Evolutionary conservation across 2,329 filamentous ascomycete genomes (phyloP), one percentile per base, ranked within the genome.

Genomic region (Aspergillus pseudoglaucus): DNA sequence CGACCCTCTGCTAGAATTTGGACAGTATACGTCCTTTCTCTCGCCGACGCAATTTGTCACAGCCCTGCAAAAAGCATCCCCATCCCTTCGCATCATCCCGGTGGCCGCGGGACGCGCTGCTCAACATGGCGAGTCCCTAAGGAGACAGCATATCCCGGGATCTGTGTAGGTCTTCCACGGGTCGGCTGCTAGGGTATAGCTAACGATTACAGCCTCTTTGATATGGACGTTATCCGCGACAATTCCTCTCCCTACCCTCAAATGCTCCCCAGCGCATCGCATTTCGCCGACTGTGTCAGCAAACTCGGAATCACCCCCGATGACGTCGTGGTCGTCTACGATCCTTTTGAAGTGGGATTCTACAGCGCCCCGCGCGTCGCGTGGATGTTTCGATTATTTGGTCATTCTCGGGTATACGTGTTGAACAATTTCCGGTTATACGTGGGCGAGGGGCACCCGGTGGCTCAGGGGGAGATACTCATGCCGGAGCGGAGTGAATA

Each of bases 371-470:
- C 62, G 15, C 58, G 62, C 2, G 59, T 61, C 2, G 62, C 61
- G 7, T 65, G 60, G 57, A 58, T 48, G 4, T 65, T 49, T 38
- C 53, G 50, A 3, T 45, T 59, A 23, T 65, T 63, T 20, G 60
- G 62, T 0, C 62, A 64, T 41, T 12, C 30, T 3, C 42, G 46
- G 4, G 61, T 63, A 10, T 56, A 64, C 17, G 59, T 65, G 3
- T 25, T 65, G 49, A 64, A 65, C 12, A 65, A 58, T 23, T 62
- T 65, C n/a, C 53, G 57, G 1, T 37, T 32, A 1, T 65, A 64
- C 22, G 47, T 58, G 2, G 25, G 48, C 1, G n/a, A 47, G 32
- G 53, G 57, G 2, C 58, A 50, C 27, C 56, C 59, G 5, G 43
- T 62, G 12, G 32, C 44, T 1, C 40, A 32, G 2, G 55, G 53